These are phyloP conservation scores for Gossypium raimondii DNA, from an alignment of 345 rosid species.

Conservation along the genomic window DNA sequence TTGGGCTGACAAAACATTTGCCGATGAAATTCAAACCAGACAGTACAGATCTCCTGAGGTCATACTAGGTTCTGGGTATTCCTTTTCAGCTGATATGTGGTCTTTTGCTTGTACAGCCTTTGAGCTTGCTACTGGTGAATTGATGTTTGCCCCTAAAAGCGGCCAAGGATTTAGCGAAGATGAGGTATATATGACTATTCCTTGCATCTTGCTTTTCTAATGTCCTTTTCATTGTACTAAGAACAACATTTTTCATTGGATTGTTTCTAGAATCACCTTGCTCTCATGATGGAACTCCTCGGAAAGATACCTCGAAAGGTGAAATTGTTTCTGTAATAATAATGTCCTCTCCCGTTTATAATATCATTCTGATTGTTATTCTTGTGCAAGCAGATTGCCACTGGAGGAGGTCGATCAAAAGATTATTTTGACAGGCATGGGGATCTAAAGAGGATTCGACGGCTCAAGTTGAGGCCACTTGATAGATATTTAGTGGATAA, in stretches of 20 bases:
- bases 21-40: conserved; percentile 93
- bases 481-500: conserved; percentile 75
- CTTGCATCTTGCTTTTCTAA: background rate
- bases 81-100: conserved; percentile 93
- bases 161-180: conserved; percentile 85
- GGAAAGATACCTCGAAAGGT: conserved; percentile 98
- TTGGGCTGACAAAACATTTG: conserved; percentile 78
- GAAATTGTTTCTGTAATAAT: conserved; percentile 7
- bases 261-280: conserved; percentile 88
- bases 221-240: background rate
- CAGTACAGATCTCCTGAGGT: conserved; percentile 99
- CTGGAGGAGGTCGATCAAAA: conserved; percentile 81
- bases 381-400: conserved; percentile 61
- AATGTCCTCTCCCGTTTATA: background rate
- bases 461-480: conserved; percentile 77
- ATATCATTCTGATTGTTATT: conserved; percentile 4
- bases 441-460: conserved; percentile 82
- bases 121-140: conserved; percentile 96
- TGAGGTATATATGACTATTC: conserved; percentile 51
- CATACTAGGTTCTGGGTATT: conserved; percentile 65
- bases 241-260: conserved; percentile 14
- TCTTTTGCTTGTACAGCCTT: conserved; percentile 98
- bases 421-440: conserved; percentile 94
- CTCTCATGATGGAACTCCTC: conserved; percentile 96
- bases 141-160: conserved; percentile 84